phyloP scores from a whole-genome alignment of 805 yeast species.

The Candida broadrunensis region DNA sequence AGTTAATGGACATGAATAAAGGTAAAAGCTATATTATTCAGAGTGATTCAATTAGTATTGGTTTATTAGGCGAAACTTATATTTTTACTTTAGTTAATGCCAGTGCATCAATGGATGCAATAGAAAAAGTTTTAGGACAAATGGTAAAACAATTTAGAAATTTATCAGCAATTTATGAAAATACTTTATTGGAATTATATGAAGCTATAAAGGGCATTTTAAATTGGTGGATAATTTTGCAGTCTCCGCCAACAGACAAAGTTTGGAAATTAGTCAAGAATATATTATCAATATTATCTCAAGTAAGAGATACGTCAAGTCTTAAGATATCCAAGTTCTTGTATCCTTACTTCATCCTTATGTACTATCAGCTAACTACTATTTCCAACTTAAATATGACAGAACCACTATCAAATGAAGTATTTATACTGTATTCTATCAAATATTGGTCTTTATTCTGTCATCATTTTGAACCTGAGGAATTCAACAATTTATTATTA shows the following conservation, averaged over 20 bases:
- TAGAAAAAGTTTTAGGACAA: constrained; percentile 15
- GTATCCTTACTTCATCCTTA: constrained; percentile 17
- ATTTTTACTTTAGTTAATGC: constrained; percentile 22
- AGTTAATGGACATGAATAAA: constrained; percentile 10
- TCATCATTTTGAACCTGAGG: constrained; percentile 12
- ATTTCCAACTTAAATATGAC: constrained; percentile 4
- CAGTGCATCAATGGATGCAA: constrained; percentile 12
- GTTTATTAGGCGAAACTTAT: constrained; percentile 18
- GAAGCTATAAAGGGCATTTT: constrained; percentile 18
- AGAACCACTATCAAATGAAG: neutral
- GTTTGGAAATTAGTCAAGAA: constrained; percentile 12
- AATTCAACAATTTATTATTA: constrained; percentile 6
- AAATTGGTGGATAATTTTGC: constrained; percentile 31
- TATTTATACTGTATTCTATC: constrained; percentile 2
- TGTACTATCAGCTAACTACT: constrained; percentile 8
- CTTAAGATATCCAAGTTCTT: neutral
- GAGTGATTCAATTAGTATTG: constrained; percentile 11
- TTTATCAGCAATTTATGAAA: neutral
- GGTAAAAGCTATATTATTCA: constrained; percentile 13
- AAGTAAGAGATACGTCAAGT: neutral
- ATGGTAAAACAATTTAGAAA: constrained; percentile 13
- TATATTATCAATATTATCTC: constrained; percentile 8
- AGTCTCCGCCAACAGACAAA: constrained; percentile 19
- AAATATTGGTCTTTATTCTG: constrained; percentile 22
- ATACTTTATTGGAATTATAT: constrained; percentile 11